Evolutionary conservation across 352 stramenopile species (phyloP), one percentile per base, ranked within the genome.

Genomic region (Phytophthora cryptogea): DNA sequence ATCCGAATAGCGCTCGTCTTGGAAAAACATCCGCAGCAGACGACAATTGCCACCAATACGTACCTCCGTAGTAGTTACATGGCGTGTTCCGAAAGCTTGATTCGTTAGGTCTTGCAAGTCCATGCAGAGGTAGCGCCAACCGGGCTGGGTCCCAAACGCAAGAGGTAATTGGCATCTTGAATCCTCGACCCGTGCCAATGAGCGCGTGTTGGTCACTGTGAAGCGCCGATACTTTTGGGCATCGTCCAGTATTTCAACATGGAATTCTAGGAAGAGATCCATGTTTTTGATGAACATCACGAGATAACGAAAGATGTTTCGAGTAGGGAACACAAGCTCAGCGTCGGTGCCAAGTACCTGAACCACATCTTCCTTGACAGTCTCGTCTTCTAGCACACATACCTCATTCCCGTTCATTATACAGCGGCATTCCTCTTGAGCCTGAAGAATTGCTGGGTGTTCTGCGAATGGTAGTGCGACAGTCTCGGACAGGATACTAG

Each of bases 261-360:
- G 52, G 47, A 94, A 74, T 55, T 89, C 80, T 13, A 94, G 55
- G 45, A 89, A 94, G 23, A 83, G 68, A 20, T 85, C 74, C 43
- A 95, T 73, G 60, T 92, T 84, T 35, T 92, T 92, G 30, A 94
- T 66, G 50, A 93, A 94, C 33, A 95, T 63, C 44, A 93, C 86
- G 14, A 94, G 48, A 57, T 83, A 94, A n/a, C 79, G 84, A 45
- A 92, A 90, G 27, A 90, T 84, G 42, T 80, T 90, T 53, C 66
- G 71, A 11, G 74, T 79, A 40, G 67, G 61, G 46, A 95, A 91
- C 13, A 88, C 67, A 8, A 95, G 65, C 56, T 90, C 79, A 26
- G 80, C 83, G 11, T 92, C 78, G 4, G 61, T 61, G n/a, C 86
- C 84, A 0, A 83, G 60, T 9, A 94, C 52, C 47, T 95, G 72